These are phyloP conservation scores for Phylloporus rhodoxanthus DNA, from an alignment of 768 basidiomycete genomes.

Conservation along the genomic window DNA sequence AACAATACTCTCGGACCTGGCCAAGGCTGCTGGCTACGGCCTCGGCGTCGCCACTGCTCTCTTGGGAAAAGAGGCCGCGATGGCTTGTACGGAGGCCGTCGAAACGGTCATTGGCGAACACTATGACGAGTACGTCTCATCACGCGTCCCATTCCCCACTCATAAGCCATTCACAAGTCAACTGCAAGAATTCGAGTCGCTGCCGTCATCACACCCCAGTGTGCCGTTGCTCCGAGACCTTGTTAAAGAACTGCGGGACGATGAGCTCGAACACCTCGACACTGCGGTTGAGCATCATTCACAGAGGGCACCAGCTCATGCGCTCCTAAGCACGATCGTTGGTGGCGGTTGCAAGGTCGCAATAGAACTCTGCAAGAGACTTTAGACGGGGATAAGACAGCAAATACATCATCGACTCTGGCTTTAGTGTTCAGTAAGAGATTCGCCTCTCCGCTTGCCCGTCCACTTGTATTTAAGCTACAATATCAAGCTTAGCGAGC, in stretches of 20 bases:
- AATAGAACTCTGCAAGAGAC: slow-evolving; percentile 80
- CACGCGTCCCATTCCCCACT: not conserved
- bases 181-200: slow-evolving; percentile 61
- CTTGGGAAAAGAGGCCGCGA: slow-evolving; percentile 88
- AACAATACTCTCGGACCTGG: slow-evolving; percentile 75
- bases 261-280: slow-evolving; percentile 92
- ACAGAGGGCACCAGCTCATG: slow-evolving; percentile 88
- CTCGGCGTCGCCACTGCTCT: slow-evolving; percentile 81
- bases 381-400: slow-evolving; percentile 38
- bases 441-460: slow-evolving; percentile 44
- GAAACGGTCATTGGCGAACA: slow-evolving; percentile 98
- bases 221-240: slow-evolving; percentile 66
- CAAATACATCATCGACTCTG: not conserved
- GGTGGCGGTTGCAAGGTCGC: slow-evolving; percentile 84
- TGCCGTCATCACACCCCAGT: slow-evolving; percentile 69
- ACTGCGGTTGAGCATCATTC: slow-evolving; percentile 83
- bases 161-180: slow-evolving; percentile 48
- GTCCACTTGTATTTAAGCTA: slow-evolving; percentile 53
- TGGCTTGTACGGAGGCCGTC: slow-evolving; percentile 98
- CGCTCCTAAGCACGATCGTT: slow-evolving; percentile 78
- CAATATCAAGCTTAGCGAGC: slow-evolving; percentile 1
- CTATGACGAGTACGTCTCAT: slow-evolving; percentile 84
- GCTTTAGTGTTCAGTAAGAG: slow-evolving; percentile 30
- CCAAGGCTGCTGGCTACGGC: slow-evolving; percentile 82
- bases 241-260: slow-evolving; percentile 82